Evolutionary conservation across 257 asterid genomes (phyloP), one percentile per base, ranked within the genome.

Genomic region (Solanum chilense): DNA sequence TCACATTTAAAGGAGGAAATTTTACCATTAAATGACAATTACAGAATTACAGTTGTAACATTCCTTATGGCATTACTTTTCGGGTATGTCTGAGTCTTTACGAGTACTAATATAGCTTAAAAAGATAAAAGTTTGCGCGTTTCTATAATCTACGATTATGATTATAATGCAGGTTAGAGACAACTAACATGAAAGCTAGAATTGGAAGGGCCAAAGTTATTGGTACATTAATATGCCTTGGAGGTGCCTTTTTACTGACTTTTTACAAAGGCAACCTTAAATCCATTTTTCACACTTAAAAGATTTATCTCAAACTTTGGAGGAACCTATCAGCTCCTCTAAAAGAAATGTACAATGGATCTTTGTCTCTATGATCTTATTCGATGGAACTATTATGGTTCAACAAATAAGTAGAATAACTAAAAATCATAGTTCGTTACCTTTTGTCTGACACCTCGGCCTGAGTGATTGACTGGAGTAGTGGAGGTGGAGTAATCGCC

Each of bases 11-110:
- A 35, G 39, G 39, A 35, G 39, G 39, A 35, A 35, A 35, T 35
- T 35, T 35, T 35, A 35, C 1, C 39, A 35, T 6, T 35, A 35
- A 35, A 35, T 35, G 39, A 1, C 7, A 35, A 4, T 35, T 35
- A 35, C 37, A 35, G 7, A 35, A 35, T 35, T 35, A 5, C 98
- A 0, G 94, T 92, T 7, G 10, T 91, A 69, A 94, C 97, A 37
- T 93, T 94, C 75, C 44, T 95, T 29, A 88, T 92, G 93, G 96
- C 98, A 45, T 88, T 93, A 87, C 98, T 95, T 16, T 93, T 94
- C 66, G 89, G 95, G 98, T 94, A 56, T 7, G 91, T 12, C n/a
- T 52, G n/a, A 52, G 18, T 75, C n/a, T 56, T 31, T 23, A 49
- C 42, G 27, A 18, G 41, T 35, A 5, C 6, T 35, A 12, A 62